Evolutionary conservation across 2,329 filamentous ascomycete species (phyloP).

Genomic region (Cryphonectria radicalis): DNA sequence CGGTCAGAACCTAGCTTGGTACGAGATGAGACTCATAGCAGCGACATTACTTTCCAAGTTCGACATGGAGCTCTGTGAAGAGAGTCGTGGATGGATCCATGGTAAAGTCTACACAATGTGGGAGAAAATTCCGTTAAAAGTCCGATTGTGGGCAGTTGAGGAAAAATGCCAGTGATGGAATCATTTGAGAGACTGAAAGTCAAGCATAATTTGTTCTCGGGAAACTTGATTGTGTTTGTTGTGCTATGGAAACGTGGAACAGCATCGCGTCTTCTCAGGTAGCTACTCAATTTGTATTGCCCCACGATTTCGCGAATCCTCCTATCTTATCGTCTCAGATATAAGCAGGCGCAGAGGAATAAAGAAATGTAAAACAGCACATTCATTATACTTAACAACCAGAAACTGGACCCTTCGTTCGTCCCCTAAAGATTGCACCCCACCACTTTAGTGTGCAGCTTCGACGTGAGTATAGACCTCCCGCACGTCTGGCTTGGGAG

Average conservation of each 20-base stretch:
- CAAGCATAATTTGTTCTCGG: neutral
- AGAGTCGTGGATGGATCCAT: constrained; percentile 43
- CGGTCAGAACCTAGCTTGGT: constrained; percentile 48
- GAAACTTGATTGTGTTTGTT: neutral
- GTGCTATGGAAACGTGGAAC: neutral
- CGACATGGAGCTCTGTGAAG: constrained; percentile 46
- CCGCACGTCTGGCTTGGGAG: constrained; percentile 11
- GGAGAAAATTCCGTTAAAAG: constrained; percentile 44
- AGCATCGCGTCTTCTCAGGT: neutral
- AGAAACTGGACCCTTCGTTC: neutral
- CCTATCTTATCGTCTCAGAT: neutral
- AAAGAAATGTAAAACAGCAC: neutral
- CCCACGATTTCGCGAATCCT: neutral
- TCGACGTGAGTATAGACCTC: neutral
- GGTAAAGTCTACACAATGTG: constrained; percentile 46
- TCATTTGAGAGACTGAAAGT: no score
- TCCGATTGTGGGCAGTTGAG: constrained; percentile 39
- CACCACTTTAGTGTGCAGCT: neutral
- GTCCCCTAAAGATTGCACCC: neutral
- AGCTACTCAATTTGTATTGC: neutral
- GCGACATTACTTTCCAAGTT: constrained; percentile 53
- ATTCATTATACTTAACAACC: neutral
- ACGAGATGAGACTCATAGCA: constrained; percentile 55
- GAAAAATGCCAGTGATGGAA: neutral
- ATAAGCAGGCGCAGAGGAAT: neutral